Percentiles rank a stretch among this genome's conserved stretches.
phyloP scores from a whole-genome alignment of 2,329 filamentous ascomycete genomes.

The Hypoxylon sp. region DNA sequence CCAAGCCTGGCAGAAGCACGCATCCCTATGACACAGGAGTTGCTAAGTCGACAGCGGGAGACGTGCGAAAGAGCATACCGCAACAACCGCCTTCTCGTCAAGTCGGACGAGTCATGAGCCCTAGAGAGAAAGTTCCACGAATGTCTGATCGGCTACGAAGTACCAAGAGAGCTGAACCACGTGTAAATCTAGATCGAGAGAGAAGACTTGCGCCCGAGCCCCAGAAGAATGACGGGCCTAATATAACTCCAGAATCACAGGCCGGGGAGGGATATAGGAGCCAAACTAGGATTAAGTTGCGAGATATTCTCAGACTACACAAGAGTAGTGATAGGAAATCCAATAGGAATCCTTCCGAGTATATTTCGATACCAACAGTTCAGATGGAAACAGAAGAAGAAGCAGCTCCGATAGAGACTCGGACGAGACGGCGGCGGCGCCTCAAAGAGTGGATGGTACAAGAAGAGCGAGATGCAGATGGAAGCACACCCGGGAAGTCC shows the following conservation, averaged over 20 bases:
- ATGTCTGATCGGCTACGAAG: not conserved
- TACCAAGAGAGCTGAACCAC: not conserved
- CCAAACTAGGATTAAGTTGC: constrained; percentile 18
- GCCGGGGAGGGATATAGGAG: not conserved
- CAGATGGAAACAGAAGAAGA: constrained; percentile 8
- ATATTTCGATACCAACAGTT: constrained; percentile 1
- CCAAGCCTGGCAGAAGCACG: constrained; percentile 48
- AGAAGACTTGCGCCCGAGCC: not conserved
- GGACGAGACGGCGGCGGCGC: constrained; percentile 27
- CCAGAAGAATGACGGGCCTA: constrained; percentile 3
- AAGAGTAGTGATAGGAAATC: constrained; percentile 5
- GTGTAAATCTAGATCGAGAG: constrained; percentile 1
- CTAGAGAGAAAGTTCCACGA: not conserved
- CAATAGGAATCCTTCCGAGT: constrained; percentile 5
- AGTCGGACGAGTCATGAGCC: not conserved
- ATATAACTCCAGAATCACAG: constrained; percentile 3
- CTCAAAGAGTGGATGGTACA: constrained; percentile 17
- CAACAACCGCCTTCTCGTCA: not conserved
- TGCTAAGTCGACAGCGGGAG: constrained; percentile 7
- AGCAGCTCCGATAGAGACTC: not conserved
- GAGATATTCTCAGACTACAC: constrained; percentile 14
- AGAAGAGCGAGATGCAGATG: too few relatives aligned
- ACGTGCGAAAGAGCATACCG: not conserved
- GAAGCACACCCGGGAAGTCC: not conserved
- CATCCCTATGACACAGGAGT: constrained; percentile 51